Evolutionary conservation across 1,284 basidiomycete genomes (phyloP), one percentile per base, ranked within the genome.

Genomic region (Sporisorium sorghi): DNA sequence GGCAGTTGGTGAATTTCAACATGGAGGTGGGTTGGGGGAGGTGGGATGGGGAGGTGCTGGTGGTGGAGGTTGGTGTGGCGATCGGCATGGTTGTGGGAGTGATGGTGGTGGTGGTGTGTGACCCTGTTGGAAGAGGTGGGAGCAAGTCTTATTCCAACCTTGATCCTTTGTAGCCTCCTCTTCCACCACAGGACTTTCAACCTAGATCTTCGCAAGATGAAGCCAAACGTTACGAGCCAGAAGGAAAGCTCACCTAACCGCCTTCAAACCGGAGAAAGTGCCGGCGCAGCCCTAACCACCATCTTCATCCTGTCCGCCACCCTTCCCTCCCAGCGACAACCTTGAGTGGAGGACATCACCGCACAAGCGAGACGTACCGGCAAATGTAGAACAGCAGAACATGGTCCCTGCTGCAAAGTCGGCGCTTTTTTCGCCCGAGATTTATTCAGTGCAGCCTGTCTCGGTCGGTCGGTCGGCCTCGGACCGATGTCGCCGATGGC

Each of bases 1-100:
- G 66, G 44, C 65, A 73, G 58, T 73, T 73, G 15, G 64, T 68
- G 44, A 73, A 69, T 10, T 60, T 64, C 14, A 67, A 21, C 32
- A 67, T 47, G 17, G 46, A 15, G 2, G 46, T 47, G 5, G 28
- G 37, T 52, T 35, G 44, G 23, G 24, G 33, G 48, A 23, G 32
- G 11, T 24, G 21, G 19, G n/a, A 6, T 9, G 26, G 21, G 7
- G 19, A 12, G 28, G n/a, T 23, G 47, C 3, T 33, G 30, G 30
- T 17, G 51, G 24, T 17, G 30, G 11, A 12, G 12, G 11, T 35
- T 17, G 56, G 8, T 39, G 63, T 54, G 50, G 55, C 28, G 1
- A 52, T 32, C 28, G 58, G 39, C 37, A 47, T 58, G 30, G n/a
- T 54, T 3, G 19, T 14, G 26, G 19, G 26, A 26, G 21, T 37